Evolutionary conservation across 2,329 filamentous ascomycete species (phyloP), one percentile per base, ranked within the genome.

Genomic region (Colletotrichum siamense): DNA sequence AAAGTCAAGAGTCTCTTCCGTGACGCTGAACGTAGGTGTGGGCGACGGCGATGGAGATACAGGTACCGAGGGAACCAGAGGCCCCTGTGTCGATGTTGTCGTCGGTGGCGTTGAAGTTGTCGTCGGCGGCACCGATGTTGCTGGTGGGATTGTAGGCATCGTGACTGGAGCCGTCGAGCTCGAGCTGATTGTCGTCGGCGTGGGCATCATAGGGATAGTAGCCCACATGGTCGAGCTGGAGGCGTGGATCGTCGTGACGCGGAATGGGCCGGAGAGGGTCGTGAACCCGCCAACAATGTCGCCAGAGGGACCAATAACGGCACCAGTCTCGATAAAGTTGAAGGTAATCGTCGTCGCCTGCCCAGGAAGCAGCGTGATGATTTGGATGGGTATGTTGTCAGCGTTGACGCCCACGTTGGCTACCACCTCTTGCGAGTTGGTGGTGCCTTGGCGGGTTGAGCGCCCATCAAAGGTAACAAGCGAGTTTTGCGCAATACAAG

Each of bases 401-500:
- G 71, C 76, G 15, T 66, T 28, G 28, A 68, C 65, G 28, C 61
- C 39, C 18, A 52, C 65, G n/a, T 66, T 59, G 26, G 16, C 69
- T 8, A 82, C 30, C 39, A 75, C 82, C 52, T 82, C 79, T 8
- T n/a, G 44, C 16, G 34, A 81, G 77, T 18, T 82, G 76, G 6
- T 78, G 80, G 16, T 79, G 80, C 84, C 83, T 16, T 81, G 78
- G 34, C 87, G 84, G 6, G 84, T 82, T 3, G 86, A 84, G 71
- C 84, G 84, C 6, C 93, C 94, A 79, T 95, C 91, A 83, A 98
- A 98, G 0, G 95, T 95, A 18, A 99, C 94, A 6, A 99, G 89
- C 0, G 95, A 94, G 81, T 99, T 99, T 83, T 98, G 94, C 0
- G 93, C 92, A 10, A 92, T 92, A 84, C 97, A 99, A 71, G 94